Evolutionary conservation across 148 eudicot genomes (phyloP), one percentile per base, ranked within the genome.

Genomic region (Linanthus parryae): DNA sequence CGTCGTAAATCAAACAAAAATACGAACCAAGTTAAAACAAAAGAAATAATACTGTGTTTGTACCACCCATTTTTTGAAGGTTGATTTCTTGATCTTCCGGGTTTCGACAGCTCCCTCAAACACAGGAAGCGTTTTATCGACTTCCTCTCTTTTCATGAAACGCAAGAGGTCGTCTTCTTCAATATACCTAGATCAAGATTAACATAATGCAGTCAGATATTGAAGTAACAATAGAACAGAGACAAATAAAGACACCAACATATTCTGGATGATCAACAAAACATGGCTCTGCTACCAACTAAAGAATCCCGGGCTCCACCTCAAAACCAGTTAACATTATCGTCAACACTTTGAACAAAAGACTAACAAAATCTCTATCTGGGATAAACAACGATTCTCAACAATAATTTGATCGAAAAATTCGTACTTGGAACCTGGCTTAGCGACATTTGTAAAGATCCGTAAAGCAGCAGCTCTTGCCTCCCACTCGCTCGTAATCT

Each of bases 21-120:
- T 38, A 38, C 16, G 42, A 4, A 2, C 16, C 13, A n/a, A 38
- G 16, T n/a, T 18, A 38, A 38, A n/a, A 12, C 42, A 38, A 18
- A 12, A 31, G 25, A 8, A 9, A 13, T 26, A 21, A 25, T 18
- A 20, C 19, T 40, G 3, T 52, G 15, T 21, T 36, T 73, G 64
- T 74, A 85, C 94, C 89, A 86, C 95, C 97, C 95, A 91, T 24
- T 74, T 81, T 62, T 50, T 77, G 27, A 86, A 72, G 50, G 86
- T 34, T 45, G 80, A 57, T 73, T 77, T 81, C 68, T 63, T 83
- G 59, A 91, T 79, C 63, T 67, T 66, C 65, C 88, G 71, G 0
- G 79, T 70, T 69, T 83, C 89, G 44, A 57, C 56, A 19, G 83
- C 89, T 36, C 94, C 95, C 54, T 73, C 89, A 44, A 91, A 91